Base-by-base conservation (phyloP, 179 eudicot genomes). In the Camellia oleifera region DNA sequence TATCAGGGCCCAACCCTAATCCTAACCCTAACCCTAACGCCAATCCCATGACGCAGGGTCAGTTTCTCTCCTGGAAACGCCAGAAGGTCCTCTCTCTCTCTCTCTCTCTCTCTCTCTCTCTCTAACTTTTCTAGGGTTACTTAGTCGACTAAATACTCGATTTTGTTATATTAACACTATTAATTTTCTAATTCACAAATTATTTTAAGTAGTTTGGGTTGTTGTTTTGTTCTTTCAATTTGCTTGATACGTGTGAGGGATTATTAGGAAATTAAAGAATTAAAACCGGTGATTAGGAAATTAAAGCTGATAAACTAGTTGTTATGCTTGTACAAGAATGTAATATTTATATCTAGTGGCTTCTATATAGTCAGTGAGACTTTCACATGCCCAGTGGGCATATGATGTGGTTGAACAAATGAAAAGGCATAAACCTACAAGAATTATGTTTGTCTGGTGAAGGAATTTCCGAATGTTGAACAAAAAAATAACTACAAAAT, bases 31-130 rank as follows among this genome's bases (percentile, higher is more conserved):
- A 23, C 45, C 75, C 80, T 9, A 86, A 64, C 2, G 86, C 84
- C 65, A 85, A 74, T 79, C 73, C 81, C 23, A 71, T 87, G 15
- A 76, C 88, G 40, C 56, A 12, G 79, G 62, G 85, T 50, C 86
- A 87, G 69, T 87, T 87, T 74, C 77, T 83, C 60, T 78, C 83
- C 66, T 87, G 90, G 90, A 87, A 87, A 79, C 81, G 74, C 77
- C 90, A 82, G 12, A 87, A 87, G 90, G 90, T 85, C 7, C 11
- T 74, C 44, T 57, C 61, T 76, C 65, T 73, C 9, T 73, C 15
- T 5, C 40, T 7, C 11, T 2, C 23, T 46, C 5, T 52, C 7
- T 46, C 18, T 20, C 17, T 52, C 57, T 69, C 23, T 5, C 40
- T 7, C 11, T 2, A 75, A 3, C 3, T 66, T 65, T 54, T 2